Evolutionary conservation across 2,329 filamentous ascomycete genomes (phyloP), one percentile per base, ranked within the genome.

Genomic region (Metarhizium rileyi): DNA sequence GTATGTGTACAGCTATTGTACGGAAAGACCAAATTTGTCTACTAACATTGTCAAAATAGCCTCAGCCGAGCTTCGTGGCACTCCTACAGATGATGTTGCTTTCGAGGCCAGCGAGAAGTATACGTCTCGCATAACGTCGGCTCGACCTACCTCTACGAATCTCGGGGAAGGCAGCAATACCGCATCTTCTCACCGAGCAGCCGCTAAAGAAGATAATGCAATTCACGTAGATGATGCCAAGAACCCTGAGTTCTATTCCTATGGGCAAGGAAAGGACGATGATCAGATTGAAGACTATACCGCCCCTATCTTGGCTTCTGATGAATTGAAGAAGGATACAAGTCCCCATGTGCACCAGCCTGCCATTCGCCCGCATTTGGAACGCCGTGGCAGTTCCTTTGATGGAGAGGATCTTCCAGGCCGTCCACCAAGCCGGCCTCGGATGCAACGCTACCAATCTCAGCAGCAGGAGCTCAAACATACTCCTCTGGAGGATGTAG

Each of bases 61-160:
- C 53, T 80, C 78, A 40, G 70, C 75, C 47, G 77, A 78, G 47
- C 75, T 81, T 50, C 69, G 78, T 46, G 82, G 87, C 50, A 93
- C 90, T 4, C 93, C 93, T 2, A 88, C 87, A 58, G 91, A 97
- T 60, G 87, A 97, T 63, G 81, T 95, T 58, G 93, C 87, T 20
- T 95, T 90, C 69, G 80, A 89, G 53, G 91, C 90, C 12, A 84
- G 82, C 10, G 90, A 96, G 55, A 84, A 95, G 62, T 95, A 90
- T 62, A 76, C 83, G 16, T 86, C 84, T 27, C 84, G 88, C 53
- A 82, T 89, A 53, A 75, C 80, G 42, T 86, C 86, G n/a, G 85
- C 86, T 8, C 75, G 70, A 46, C 78, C 80, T 16, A 67, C 61
- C 55, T 67, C 60, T 54, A 63, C 55, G 74, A 62, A 62, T 48